Evolutionary conservation across 2,329 filamentous ascomycete genomes (phyloP), one percentile per base, ranked within the genome.

Genomic region (Cladosporium sp.): DNA sequence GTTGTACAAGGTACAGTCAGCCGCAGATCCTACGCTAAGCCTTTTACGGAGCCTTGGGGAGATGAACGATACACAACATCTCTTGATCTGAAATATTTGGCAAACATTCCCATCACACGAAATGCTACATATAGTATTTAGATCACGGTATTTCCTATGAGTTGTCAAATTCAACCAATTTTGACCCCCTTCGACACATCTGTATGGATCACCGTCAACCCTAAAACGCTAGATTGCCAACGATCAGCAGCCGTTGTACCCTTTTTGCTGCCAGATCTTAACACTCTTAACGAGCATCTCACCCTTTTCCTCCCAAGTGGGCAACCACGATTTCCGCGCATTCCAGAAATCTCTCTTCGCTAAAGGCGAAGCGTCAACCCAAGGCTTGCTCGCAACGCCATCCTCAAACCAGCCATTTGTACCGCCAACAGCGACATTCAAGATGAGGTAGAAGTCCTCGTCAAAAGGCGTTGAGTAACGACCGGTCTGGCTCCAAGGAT

Each of bases 281-380:
- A 74, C 72, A 55, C 70, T 73, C 69, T 72, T 74, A 61, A 74
- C 60, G 20, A 60, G 61, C 70, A 74, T 71, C 59, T 81, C 68
- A n/a, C 76, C 72, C 43, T 68, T 66, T 55, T 72, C 61, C 59
- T 68, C 61, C 72, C 72, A 73, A 4, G 72, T 74, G 8, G 71
- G 72, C 42, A 67, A 66, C 73, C 73, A 74, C 55, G 71, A 67
- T 55, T 71, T 63, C 17, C 69, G 65, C 8, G 69, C 71, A 42
- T 86, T 76, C 89, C 89, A 94, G 72, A 95, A 95, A 69, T 93
- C 89, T 67, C 82, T 84, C 73, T 81, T 84, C 7, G 90, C 89
- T 11, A 82, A 87, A 1, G 79, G 72, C 54, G 84, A 87, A 15
- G 72, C 76, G 70, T 94, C 88, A 34, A 90, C 79, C 90, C 90